A percentile compares a stretch with the other conserved stretches of the same genome.
Conservation (phyloP, 1,139 yeast species). For the Meyerozyma smithsonii region DNA sequence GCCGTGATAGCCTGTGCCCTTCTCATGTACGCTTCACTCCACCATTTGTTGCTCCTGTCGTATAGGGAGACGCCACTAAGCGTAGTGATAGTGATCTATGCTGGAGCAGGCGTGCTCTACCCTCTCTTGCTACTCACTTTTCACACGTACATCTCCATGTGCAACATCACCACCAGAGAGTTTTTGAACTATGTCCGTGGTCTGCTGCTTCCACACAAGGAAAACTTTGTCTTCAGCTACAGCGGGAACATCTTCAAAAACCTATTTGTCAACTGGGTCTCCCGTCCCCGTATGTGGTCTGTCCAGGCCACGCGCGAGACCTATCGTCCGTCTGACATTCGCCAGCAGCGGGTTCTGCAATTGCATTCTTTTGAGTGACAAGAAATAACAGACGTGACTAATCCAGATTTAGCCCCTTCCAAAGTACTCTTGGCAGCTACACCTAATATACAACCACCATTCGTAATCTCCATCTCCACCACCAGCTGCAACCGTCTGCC, state of each 20-base stretch:
- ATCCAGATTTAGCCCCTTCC: too few species aligned
- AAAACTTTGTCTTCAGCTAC: constrained; percentile 37
- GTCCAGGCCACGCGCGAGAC: neutral
- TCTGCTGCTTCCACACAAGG: constrained; percentile 7
- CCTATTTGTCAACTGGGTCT: constrained; percentile 43
- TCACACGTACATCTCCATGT: constrained; percentile 50
- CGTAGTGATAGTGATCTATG: constrained; percentile 46
- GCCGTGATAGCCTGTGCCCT: constrained; percentile 20
- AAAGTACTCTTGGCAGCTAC: too few species aligned
- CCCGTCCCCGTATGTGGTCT: constrained; percentile 30
- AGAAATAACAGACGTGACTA: too few species aligned
- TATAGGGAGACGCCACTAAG: constrained; percentile 30
- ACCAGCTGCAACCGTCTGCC: too few species aligned
- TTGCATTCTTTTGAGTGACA: neutral
- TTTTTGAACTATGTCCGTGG: constrained; percentile 41
- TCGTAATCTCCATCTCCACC: too few species aligned
- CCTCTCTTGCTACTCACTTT: constrained; percentile 50
- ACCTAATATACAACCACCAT: neutral
- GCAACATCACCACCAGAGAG: constrained; percentile 71
- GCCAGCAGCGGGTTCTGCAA: neutral
- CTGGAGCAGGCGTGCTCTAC: constrained; percentile 41
- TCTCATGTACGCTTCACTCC: constrained; percentile 20
- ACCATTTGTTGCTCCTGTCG: constrained; percentile 4
- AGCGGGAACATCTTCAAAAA: constrained; percentile 37
- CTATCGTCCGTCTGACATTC: neutral